Evolutionary conservation across 1,139 yeast species (phyloP).

Genomic region (Candida glucosophila): DNA sequence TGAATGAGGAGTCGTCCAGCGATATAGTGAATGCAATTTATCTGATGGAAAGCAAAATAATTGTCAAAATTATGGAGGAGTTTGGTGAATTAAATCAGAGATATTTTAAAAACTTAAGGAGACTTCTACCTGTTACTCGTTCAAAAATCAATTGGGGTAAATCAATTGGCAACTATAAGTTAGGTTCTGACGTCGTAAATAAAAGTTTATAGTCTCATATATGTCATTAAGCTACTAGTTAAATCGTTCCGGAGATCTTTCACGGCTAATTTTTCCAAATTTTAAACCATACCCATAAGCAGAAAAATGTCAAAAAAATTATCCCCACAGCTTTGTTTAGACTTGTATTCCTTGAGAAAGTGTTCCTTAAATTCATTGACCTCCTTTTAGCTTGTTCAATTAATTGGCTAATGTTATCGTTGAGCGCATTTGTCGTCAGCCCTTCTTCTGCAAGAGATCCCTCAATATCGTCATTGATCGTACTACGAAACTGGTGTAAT

Average conservation of each 20-base stretch:
- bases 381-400: conserved; percentile 56
- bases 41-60: conserved; percentile 51
- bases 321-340: conserved; percentile 31
- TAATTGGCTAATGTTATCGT: conserved; percentile 53
- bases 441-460: conserved; percentile 34
- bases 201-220: conserved; percentile 7
- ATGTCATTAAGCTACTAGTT: no score
- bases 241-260: no score
- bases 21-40: conserved; percentile 46
- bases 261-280: no score
- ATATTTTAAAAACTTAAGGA: conserved; percentile 74
- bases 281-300: conserved; percentile 60
- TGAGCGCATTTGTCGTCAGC: conserved; percentile 46
- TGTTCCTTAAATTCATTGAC: conserved; percentile 52
- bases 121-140: conserved; percentile 87
- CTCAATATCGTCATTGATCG: conserved; percentile 37
- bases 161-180: conserved; percentile 80
- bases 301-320: conserved; percentile 53
- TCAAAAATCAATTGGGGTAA: conserved; percentile 93
- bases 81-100: conserved; percentile 71
- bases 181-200: conserved; percentile 76
- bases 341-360: conserved; percentile 37
- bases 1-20: conserved; percentile 11
- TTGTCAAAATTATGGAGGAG: conserved; percentile 51
- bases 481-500: conserved; percentile 34